Conservation (phyloP, 2,329 filamentous ascomycete species). For the Penicillium sp. region DNA sequence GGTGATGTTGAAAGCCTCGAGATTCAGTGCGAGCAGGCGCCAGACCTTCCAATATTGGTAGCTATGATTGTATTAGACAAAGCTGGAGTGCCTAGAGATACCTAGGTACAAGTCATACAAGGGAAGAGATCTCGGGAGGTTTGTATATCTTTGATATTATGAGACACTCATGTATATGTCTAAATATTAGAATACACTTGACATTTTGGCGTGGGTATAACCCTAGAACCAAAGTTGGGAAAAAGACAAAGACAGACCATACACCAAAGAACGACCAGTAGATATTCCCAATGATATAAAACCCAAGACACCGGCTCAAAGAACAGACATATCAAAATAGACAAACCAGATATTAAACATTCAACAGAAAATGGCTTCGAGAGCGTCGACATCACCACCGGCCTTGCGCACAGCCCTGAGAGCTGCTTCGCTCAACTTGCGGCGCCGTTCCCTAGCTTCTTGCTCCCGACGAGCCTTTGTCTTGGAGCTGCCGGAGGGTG, state of each 20-base stretch:
- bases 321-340: slow-evolving; percentile 10
- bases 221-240: slow-evolving; percentile 9
- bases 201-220: slow-evolving; percentile 19
- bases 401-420: slow-evolving; percentile 43
- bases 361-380: slow-evolving; percentile 41
- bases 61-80: neutral
- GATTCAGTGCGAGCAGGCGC: neutral
- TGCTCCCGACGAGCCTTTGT: slow-evolving; percentile 90
- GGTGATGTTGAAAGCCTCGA: neutral
- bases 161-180: slow-evolving; percentile 16
- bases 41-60: neutral
- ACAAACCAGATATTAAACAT: slow-evolving; percentile 9
- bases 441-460: slow-evolving; percentile 73
- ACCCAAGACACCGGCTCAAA: slow-evolving; percentile 21
- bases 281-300: slow-evolving; percentile 26
- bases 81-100: neutral
- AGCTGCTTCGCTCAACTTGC: slow-evolving; percentile 42
- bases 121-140: neutral
- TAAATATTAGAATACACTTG: slow-evolving; percentile 21
- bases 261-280: slow-evolving; percentile 25
- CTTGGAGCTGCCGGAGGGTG: slow-evolving; percentile 85
- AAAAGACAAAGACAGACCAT: slow-evolving; percentile 10
- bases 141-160: neutral
- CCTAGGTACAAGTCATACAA: too few relatives aligned
- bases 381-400: slow-evolving; percentile 44